Conservation (phyloP, 2,329 filamentous ascomycete species). For the Penicillium olsonii region DNA sequence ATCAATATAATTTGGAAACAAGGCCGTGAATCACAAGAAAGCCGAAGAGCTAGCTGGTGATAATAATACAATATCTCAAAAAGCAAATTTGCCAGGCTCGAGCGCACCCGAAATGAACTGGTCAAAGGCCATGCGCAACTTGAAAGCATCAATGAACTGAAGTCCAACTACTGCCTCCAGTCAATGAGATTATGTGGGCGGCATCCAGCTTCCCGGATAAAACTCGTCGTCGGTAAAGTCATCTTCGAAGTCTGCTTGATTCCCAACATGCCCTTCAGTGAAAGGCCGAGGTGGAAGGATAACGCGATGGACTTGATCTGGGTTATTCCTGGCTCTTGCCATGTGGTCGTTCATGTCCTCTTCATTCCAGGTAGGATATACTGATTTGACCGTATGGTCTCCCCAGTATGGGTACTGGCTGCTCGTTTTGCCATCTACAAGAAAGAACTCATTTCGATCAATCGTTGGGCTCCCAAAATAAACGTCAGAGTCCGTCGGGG, state of each 20-base stretch:
- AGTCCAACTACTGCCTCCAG: neutral
- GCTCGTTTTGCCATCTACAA: constrained; percentile 31
- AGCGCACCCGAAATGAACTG: neutral
- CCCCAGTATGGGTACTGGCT: constrained; percentile 25
- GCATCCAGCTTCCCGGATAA: constrained; percentile 3
- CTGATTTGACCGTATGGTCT: constrained; percentile 26
- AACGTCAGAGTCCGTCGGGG: constrained; percentile 21
- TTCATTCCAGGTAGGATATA: constrained; percentile 17
- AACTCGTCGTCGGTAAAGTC: constrained; percentile 9
- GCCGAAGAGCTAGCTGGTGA: no score
- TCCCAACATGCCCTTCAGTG: neutral
- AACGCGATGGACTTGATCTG: constrained; percentile 1
- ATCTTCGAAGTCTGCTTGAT: neutral
- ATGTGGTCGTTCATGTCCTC: constrained; percentile 5
- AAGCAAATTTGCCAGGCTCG: neutral
- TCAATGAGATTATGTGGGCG: neutral
- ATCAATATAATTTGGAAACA: no score
- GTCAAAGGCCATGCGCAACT: neutral
- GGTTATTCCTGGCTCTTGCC: constrained; percentile 23
- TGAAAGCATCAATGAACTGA: neutral
- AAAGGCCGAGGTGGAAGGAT: neutral
- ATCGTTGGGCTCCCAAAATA: constrained; percentile 15
- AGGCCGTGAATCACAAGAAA: no score
- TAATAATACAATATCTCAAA: no score
- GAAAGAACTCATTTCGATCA: constrained; percentile 30